Evolutionary conservation across 148 eudicot genomes (phyloP).

Genomic region (Vaccinium myrtillus): DNA sequence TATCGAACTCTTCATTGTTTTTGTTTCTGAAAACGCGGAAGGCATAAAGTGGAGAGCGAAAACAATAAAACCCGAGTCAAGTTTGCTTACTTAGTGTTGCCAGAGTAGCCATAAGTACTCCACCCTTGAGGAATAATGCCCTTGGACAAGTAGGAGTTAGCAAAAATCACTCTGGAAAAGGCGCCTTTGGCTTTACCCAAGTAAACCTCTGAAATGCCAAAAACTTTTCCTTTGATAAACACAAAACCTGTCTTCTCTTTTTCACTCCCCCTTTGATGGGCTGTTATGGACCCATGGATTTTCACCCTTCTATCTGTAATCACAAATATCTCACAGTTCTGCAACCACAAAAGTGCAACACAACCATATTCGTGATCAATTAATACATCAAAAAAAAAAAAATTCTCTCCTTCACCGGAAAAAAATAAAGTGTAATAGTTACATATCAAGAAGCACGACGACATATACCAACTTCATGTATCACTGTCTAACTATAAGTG

Average conservation of each 20-base stretch:
- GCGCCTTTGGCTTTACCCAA: conserved; percentile 72
- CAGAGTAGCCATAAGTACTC: conserved; percentile 74
- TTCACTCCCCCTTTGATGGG: conserved; percentile 45
- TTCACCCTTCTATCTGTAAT: conserved; percentile 46
- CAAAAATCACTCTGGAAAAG: conserved; percentile 73
- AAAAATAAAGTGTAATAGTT: neutral
- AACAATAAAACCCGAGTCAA: neutral
- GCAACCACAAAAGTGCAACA: conserved; percentile 10
- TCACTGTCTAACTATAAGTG: no score
- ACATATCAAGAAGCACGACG: no score
- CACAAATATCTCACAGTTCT: conserved; percentile 84
- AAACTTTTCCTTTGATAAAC: conserved; percentile 52
- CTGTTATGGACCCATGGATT: conserved; percentile 78
- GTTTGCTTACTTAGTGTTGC: conserved; percentile 51
- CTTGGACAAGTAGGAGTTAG: conserved; percentile 64
- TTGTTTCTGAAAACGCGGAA: neutral
- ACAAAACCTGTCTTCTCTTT: conserved; percentile 65
- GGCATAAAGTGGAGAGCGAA: neutral
- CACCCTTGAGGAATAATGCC: conserved; percentile 66
- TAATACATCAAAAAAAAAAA: no score
- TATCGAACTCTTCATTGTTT: neutral
- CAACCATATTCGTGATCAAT: neutral
- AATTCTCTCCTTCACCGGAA: neutral
- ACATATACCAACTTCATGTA: no score
- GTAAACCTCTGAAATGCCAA: conserved; percentile 58